Conservation (phyloP, 2,329 filamentous ascomycete genomes). For the Penicillium vulpinum region DNA sequence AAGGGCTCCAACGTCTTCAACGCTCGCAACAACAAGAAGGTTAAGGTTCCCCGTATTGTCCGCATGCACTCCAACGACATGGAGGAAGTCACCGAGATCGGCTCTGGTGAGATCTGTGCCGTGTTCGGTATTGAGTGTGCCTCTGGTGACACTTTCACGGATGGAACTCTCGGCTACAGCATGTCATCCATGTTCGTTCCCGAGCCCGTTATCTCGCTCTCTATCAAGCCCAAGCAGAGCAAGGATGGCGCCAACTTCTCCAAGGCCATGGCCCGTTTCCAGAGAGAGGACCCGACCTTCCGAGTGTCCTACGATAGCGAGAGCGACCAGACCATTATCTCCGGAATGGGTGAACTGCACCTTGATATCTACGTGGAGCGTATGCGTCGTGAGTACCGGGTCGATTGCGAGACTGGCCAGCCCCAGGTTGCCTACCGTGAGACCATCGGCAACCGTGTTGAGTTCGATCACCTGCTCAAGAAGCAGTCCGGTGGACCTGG, state of each 20-base stretch:
- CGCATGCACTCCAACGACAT: conserved; percentile 99
- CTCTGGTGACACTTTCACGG: conserved; percentile 96
- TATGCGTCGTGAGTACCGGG: conserved; percentile 93
- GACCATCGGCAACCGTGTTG: conserved; percentile 75
- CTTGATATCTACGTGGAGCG: conserved; percentile 97
- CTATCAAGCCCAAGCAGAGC: conserved; percentile 91
- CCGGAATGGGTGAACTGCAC: conserved; percentile 96
- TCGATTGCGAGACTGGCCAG: conserved; percentile 92
- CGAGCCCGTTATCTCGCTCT: conserved; percentile 95
- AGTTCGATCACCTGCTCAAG: conserved; percentile 92
- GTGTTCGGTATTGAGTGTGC: conserved; percentile 98
- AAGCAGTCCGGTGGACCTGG: conserved; percentile 94
- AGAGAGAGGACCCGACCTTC: conserved; percentile 97
- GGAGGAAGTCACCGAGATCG: conserved; percentile 92
- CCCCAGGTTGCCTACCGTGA: conserved; percentile 97
- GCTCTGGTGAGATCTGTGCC: conserved; percentile 95
- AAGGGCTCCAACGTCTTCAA: conserved; percentile 94
- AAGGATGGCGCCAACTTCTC: conserved; percentile 93
- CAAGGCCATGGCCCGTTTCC: conserved; percentile 98
- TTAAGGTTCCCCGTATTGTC: conserved; percentile 94
- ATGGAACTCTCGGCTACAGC: conserved; percentile 85
- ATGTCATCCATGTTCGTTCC: conserved; percentile 98
- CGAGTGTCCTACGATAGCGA: conserved; percentile 88
- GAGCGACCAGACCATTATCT: conserved; percentile 95
- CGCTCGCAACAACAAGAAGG: conserved; percentile 89